Conservation (phyloP, 176 grass and related monocot species). For the Triticum aestivum region IWGSC_CS_RefSeq_v2.1 NC_057798.1:762942691-762943190, state of each 20-base stretch:
- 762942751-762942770: background rate
- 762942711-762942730: background rate
- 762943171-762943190: no score
- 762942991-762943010: background rate
- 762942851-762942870: constrained; percentile 14
- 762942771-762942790: constrained; percentile 23
- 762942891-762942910: background rate
- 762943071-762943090: background rate
- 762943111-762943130: background rate
- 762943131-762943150: background rate
- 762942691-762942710: background rate
- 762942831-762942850: constrained; percentile 31
- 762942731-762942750: background rate
- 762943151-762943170: background rate
- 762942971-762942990: background rate
- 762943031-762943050: background rate
- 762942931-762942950: background rate
- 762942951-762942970: background rate
- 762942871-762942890: constrained; percentile 30
- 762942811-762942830: constrained; percentile 24
- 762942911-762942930: constrained; percentile 11
- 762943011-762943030: background rate
- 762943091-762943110: background rate
- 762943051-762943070: background rate
- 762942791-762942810: constrained; percentile 23